Percentiles rank a stretch among this genome's conserved stretches.
These are phyloP conservation scores for Sabuloglossum arenarium DNA, from an alignment of 495 filamentous ascomycete genomes.

Conservation along the genomic window DNA sequence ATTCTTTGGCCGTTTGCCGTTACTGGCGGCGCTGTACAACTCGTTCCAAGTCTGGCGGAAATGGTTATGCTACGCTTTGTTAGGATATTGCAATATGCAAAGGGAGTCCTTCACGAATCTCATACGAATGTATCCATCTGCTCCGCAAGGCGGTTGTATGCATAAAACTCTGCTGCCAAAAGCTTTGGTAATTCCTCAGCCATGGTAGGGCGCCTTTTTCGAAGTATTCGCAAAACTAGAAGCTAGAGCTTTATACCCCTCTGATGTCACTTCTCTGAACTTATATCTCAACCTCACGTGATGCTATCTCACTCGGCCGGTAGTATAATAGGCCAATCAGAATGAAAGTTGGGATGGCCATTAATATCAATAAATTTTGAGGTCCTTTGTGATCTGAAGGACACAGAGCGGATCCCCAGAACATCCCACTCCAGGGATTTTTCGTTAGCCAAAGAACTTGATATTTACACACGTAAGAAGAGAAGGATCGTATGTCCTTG, in stretches of 20 bases:
- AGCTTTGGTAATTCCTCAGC: conserved; percentile 10
- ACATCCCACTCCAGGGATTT: not conserved
- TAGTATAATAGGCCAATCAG: not conserved
- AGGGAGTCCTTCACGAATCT: not conserved
- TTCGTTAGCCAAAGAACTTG: not conserved
- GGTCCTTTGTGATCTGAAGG: too few relatives aligned
- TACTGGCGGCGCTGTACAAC: conserved; percentile 36
- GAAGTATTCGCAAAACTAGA: not conserved
- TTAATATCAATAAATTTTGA: too few relatives aligned
- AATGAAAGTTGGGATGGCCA: too few relatives aligned
- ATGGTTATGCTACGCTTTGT: conserved; percentile 38
- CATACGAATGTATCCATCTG: conserved; percentile 58
- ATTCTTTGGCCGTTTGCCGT: conserved; percentile 28
- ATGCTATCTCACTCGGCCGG: not conserved
- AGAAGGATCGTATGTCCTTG: not conserved
- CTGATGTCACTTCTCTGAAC: not conserved
- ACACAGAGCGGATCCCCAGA: not conserved
- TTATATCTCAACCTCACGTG: not conserved
- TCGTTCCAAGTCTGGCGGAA: conserved; percentile 55
- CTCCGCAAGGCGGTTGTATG: conserved; percentile 54
- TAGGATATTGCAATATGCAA: not conserved
- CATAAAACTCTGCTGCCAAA: conserved; percentile 31
- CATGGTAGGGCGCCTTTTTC: not conserved
- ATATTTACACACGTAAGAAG: not conserved
- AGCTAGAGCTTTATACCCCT: not conserved